phyloP scores from a whole-genome alignment of 495 filamentous ascomycete genomes.

The Penicillium cinerascens region DNA sequence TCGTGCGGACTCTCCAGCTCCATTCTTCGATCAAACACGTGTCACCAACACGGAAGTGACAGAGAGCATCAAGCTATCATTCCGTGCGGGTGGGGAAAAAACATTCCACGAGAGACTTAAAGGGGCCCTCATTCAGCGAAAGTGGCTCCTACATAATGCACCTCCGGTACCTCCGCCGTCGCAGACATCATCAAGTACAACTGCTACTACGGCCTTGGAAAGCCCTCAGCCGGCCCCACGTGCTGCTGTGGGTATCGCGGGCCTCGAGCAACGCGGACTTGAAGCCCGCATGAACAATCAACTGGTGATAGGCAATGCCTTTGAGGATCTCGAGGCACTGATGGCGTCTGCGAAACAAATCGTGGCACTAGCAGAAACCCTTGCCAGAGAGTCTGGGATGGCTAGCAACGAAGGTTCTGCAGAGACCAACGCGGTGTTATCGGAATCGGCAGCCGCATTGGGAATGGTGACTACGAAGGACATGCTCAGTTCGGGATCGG shows the following conservation, averaged over 20 bases:
- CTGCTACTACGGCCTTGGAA: slow-evolving; percentile 17
- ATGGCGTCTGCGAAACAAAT: slow-evolving; percentile 98
- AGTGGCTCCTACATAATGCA: slow-evolving; percentile 91
- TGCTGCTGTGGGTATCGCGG: slow-evolving; percentile 82
- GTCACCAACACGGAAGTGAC: slow-evolving; percentile 51
- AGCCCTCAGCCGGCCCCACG: slow-evolving; percentile 32
- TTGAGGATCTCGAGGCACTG: slow-evolving; percentile 93
- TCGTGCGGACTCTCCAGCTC: slow-evolving; percentile 76
- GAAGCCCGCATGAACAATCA: slow-evolving; percentile 89
- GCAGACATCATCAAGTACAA: slow-evolving; percentile 24
- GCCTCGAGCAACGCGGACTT: slow-evolving; percentile 77
- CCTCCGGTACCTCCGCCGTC: slow-evolving; percentile 79
- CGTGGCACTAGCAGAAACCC: slow-evolving; percentile 84
- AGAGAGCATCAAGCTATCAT: slow-evolving; percentile 87
- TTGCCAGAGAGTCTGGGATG: slow-evolving; percentile 66
- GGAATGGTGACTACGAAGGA: slow-evolving; percentile 92
- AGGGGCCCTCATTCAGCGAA: slow-evolving; percentile 80
- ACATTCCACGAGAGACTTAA: slow-evolving; percentile 88
- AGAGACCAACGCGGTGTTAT: slow-evolving; percentile 70
- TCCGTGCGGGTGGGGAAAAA: slow-evolving; percentile 83
- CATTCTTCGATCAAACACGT: slow-evolving; percentile 45
- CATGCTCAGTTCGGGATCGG: slow-evolving; percentile 63
- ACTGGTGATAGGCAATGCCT: slow-evolving; percentile 85
- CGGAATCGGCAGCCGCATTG: slow-evolving; percentile 78
- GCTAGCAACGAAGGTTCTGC: slow-evolving; percentile 51